Evolutionary conservation across 805 yeast species (phyloP), one percentile per base, ranked within the genome.

Genomic region (Metschnikowia drakensbergensis): DNA sequence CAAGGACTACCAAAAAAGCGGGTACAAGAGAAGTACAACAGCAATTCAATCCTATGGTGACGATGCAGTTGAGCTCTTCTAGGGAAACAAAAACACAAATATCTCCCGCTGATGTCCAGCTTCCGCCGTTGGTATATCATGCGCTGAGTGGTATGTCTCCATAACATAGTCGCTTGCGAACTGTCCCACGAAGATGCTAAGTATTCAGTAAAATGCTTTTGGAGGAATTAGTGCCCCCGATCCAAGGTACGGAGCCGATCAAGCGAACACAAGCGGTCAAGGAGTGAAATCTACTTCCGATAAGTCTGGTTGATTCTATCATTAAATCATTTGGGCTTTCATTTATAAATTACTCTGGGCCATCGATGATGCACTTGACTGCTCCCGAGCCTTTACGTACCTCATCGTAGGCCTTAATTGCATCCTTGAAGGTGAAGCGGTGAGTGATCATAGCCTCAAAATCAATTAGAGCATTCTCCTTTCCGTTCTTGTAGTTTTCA

Each of bases 351-450:
- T 54, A 56, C 50, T 77, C 74, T 3, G 96, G 96, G 4, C 96
- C 96, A 46, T 79, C 83, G 54, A 89, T 90, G 60, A 89, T 80
- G 53, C 87, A 83, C 73, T 89, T 89, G 59, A 88, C 82, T 48
- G 86, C 85, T 37, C 80, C 82, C 53, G 77, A 68, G 40, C 91
- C 91, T 36, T 77, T 73, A 53, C 79, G 76, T n/a, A 83, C 83
- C 39, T 77, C 72, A 53, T 87, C 84, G 66, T 85, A 86, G 3
- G 96, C 96, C 54, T 81, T 77, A 53, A 80, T 76, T 17, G 96
- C 89, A 47, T 88, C 83, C 34, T 79, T 76, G 63, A 88, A 89
- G 43, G 74, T 65, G 71, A 79, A 86, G 57, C 86, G 77, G 62
- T 88, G 88, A 13, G 96, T 84, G 56, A 89, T 81, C 58, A 89